A percentile compares a stretch with the other conserved stretches of the same genome.
phyloP scores from a whole-genome alignment of 169 alveolate genomes.

The Perkinsus chesapeaki region DNA sequence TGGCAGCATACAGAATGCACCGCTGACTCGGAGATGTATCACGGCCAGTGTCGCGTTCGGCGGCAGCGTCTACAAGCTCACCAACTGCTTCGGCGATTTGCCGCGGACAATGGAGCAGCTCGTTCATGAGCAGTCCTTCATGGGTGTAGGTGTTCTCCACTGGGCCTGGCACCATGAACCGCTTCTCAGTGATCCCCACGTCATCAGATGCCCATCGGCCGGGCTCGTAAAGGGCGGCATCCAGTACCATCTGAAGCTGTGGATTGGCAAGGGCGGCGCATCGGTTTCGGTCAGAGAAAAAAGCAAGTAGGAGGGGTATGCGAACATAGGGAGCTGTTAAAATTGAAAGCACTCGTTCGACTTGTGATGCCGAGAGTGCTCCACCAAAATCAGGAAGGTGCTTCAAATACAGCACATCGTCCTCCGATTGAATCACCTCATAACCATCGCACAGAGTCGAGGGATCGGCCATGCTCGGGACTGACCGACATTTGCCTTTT shows the following conservation, averaged over 20 bases:
- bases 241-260: constrained; percentile 19
- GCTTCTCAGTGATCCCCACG: background rate
- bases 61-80: constrained; percentile 25
- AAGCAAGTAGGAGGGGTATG: constrained; percentile 28
- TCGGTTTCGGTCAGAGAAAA: constrained; percentile 23
- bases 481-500: background rate
- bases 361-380: constrained; percentile 16
- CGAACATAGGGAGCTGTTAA: constrained; percentile 31
- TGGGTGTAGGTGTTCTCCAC: background rate
- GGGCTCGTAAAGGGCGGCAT: constrained; percentile 28
- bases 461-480: background rate
- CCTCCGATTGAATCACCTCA: constrained; percentile 8
- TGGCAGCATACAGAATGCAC: constrained; percentile 21
- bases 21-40: constrained; percentile 21
- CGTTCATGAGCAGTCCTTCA: constrained; percentile 25
- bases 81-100: constrained; percentile 19
- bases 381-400: constrained; percentile 23
- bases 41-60: constrained; percentile 33
- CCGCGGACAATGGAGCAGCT: constrained; percentile 19
- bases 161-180: background rate
- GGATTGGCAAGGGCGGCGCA: constrained; percentile 21
- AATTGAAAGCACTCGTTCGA: constrained; percentile 23
- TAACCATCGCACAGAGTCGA: background rate
- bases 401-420: constrained; percentile 22
- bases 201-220: background rate